A percentile compares a stretch with the other conserved stretches of the same genome.
Conservation (phyloP, 129 eudicot species). For the Deinandra increscens region DNA sequence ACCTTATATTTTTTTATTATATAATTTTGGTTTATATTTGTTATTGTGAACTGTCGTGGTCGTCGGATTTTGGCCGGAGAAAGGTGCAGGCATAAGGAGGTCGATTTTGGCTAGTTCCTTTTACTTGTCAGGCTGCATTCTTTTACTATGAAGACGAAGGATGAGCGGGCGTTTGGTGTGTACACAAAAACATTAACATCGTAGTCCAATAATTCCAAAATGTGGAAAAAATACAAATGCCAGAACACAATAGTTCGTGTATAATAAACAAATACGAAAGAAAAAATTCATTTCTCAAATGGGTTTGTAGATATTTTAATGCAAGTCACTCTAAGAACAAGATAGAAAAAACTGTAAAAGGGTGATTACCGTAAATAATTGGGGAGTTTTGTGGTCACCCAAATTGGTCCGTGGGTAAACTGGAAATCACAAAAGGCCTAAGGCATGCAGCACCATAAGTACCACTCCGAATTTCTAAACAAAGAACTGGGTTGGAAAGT, state of each 20-base stretch:
- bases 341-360: neutral
- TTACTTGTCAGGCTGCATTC: slow-evolving; percentile 66
- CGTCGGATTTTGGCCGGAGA: no score
- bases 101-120: no score
- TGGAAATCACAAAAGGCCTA: slow-evolving; percentile 63
- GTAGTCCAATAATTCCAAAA: slow-evolving; percentile 1
- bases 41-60: no score
- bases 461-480: slow-evolving; percentile 44
- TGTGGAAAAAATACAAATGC: neutral
- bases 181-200: neutral
- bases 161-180: slow-evolving; percentile 60
- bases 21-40: no score
- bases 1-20: no score
- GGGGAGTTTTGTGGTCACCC: slow-evolving; percentile 55
- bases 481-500: slow-evolving; percentile 33
- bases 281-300: neutral
- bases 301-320: neutral
- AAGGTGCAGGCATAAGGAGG: no score
- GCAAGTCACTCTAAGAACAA: neutral
- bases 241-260: neutral
- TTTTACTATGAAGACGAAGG: slow-evolving; percentile 42
- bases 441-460: slow-evolving; percentile 65
- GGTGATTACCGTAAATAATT: slow-evolving; percentile 48
- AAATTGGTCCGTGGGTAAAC: slow-evolving; percentile 51
- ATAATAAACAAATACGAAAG: slow-evolving; percentile 3